Base-by-base conservation (phyloP, 2,329 filamentous ascomycete species). In the Sphaerulina musiva region DNA sequence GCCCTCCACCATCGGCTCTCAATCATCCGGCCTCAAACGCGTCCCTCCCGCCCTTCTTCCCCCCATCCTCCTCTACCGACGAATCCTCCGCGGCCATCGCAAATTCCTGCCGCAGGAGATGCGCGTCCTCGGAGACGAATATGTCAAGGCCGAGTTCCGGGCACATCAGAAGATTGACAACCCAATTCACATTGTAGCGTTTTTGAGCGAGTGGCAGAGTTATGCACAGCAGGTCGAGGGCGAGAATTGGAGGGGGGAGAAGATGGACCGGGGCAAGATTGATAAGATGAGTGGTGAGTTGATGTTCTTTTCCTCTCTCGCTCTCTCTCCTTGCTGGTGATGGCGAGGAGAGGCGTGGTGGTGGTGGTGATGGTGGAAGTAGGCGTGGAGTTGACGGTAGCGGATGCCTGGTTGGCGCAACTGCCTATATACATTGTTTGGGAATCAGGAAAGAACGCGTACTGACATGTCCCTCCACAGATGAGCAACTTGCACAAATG, bases 191-290 rank as follows among this genome's bases (percentile, higher is more conserved):
- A 82, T 98, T 72, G 89, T 97, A 64, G 93, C 92, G 1, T 98
- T 98, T 71, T 78, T 98, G 63, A 92, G 88, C 0, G 91, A 97
- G 92, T 98, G 92, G 92, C 93, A 98, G 71, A 75, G 89, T 49
- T 98, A 97, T 68, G 91, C 90, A 1, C 92, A 98, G 69, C 85
- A 89, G 68, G 75, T 98, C 12, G 92, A 97, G 68, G 92, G 91
- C 0, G 86, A 95, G 50, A 71, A 79, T 0, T 97, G 93, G 93
- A 78, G 80, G 56, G 92, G 86, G 1, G 88, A 89, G 59, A 92
- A 85, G 69, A 78, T 97, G 69, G 92, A 97, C 60, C 81, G 82
- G 62, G 77, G 75, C 0, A 95, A 95, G 72, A 76, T 97, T 53
- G 85, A 89, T 57, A 96, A 95, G 73, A 88, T 97, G 89, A 97